Conservation (phyloP, 192 early-diverging fungal genomes). For the Backusella liffmaniae region DNA sequence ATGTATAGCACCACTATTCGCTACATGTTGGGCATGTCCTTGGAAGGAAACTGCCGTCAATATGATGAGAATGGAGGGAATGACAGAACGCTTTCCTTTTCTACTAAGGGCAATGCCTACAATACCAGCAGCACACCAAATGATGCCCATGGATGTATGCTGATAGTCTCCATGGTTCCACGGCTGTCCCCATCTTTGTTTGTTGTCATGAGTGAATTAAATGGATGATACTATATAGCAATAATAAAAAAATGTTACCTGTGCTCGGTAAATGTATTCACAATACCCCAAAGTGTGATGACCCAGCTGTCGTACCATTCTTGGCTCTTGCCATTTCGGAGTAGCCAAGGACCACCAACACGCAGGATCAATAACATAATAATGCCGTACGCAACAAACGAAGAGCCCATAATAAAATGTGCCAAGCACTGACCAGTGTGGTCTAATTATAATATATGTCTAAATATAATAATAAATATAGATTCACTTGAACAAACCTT, state of each 20-base stretch:
- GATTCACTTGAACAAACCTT: slow-evolving; percentile 19
- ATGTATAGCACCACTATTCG: slow-evolving; percentile 61
- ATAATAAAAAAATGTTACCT: slow-evolving; percentile 32
- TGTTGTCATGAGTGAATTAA: not conserved
- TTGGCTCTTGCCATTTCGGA: slow-evolving; percentile 53
- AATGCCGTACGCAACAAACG: slow-evolving; percentile 67
- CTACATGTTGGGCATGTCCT: slow-evolving; percentile 55
- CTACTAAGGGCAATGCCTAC: slow-evolving; percentile 53
- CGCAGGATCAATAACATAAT: slow-evolving; percentile 54
- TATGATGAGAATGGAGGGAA: slow-evolving; percentile 60
- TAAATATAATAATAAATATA: not conserved
- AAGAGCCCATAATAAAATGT: slow-evolving; percentile 73
- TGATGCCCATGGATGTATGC: slow-evolving; percentile 65
- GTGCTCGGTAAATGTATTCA: slow-evolving; percentile 74
- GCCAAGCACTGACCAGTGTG: slow-evolving; percentile 65
- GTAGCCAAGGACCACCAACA: slow-evolving; percentile 59
- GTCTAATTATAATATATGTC: slow-evolving; percentile 27
- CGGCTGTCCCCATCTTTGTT: slow-evolving; percentile 34
- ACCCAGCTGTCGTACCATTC: slow-evolving; percentile 69
- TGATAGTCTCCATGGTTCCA: slow-evolving; percentile 71
- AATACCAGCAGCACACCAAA: slow-evolving; percentile 66
- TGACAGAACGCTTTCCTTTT: slow-evolving; percentile 49
- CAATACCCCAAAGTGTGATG: slow-evolving; percentile 64
- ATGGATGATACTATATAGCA: not conserved
- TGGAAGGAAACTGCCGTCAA: slow-evolving; percentile 64